A percentile compares a stretch with the other conserved stretches of the same genome.
phyloP scores from a whole-genome alignment of 352 stramenopile genomes.

The Phytophthora pisi region DNA sequence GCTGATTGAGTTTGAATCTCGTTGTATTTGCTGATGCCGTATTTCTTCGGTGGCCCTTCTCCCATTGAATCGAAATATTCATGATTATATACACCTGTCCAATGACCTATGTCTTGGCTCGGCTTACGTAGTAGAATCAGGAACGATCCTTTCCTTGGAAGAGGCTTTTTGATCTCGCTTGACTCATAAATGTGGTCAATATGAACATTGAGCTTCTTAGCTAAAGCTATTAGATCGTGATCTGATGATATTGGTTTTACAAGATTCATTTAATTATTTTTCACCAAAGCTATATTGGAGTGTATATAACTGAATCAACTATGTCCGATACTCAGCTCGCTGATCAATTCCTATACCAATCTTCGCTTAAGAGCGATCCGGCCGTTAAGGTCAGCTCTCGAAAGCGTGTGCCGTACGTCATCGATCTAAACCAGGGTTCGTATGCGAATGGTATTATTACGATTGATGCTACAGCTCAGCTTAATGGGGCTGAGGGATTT shows the following conservation, averaged over 20 bases:
- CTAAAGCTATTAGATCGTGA: too few relatives aligned
- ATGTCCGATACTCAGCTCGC: too few relatives aligned
- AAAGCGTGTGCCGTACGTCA: conserved; percentile 1
- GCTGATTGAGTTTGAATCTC: conserved; percentile 1
- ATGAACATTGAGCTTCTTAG: neutral
- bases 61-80: conserved; percentile 1
- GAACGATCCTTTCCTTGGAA: too few relatives aligned
- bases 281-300: too few relatives aligned
- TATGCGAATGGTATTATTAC: conserved; percentile 7
- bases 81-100: neutral
- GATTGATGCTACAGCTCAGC: conserved; percentile 14
- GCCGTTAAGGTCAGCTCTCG: neutral
- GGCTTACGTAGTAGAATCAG: too few relatives aligned
- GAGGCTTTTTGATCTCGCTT: too few relatives aligned
- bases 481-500: conserved; percentile 8
- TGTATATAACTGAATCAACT: too few relatives aligned
- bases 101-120: neutral
- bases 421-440: conserved; percentile 5
- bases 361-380: too few relatives aligned
- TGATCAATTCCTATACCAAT: too few relatives aligned
- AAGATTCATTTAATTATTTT: too few relatives aligned
- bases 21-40: conserved; percentile 4
- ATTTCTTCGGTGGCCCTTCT: neutral
- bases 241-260: too few relatives aligned
- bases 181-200: too few relatives aligned